Conservation (phyloP, 495 filamentous ascomycete genomes). For the Staphylotrichum longicolle region DNA sequence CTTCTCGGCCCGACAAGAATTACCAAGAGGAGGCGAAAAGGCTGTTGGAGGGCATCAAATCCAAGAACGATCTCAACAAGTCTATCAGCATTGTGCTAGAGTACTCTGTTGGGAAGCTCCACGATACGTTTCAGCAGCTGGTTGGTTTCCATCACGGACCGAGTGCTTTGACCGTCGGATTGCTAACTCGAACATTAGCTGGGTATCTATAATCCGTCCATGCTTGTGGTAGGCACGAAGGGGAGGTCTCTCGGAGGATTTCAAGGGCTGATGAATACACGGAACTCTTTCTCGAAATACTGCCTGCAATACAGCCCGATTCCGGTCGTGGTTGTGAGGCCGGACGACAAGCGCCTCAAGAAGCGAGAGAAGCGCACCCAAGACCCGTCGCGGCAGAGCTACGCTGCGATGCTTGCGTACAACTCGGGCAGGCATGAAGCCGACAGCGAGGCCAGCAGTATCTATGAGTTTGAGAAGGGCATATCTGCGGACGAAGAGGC, state of each 20-base stretch:
- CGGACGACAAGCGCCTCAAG: conserved; percentile 83
- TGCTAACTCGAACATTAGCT: conserved; percentile 55
- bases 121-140: conserved; percentile 89
- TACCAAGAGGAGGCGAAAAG: conserved; percentile 80
- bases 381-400: conserved; percentile 75
- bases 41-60: conserved; percentile 73
- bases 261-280: conserved; percentile 76
- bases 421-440: conserved; percentile 57
- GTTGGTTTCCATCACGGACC: conserved; percentile 43
- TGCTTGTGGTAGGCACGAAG: conserved; percentile 92
- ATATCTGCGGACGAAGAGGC: conserved; percentile 62
- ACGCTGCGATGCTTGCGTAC: conserved; percentile 75
- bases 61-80: conserved; percentile 80
- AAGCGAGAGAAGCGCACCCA: conserved; percentile 85
- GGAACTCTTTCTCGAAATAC: conserved; percentile 92
- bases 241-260: conserved; percentile 84
- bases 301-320: conserved; percentile 94
- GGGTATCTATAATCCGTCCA: conserved; percentile 87
- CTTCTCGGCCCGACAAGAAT: conserved; percentile 69
- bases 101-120: conserved; percentile 86
- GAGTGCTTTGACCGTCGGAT: neutral
- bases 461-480: conserved; percentile 47
- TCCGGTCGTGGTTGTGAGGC: conserved; percentile 94
- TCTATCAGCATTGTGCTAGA: conserved; percentile 87
- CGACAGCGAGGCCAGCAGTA: conserved; percentile 45